Evolutionary conservation across 148 eudicot species (phyloP), one percentile per base, ranked within the genome.

Genomic region (Polygonum aviculare): DNA sequence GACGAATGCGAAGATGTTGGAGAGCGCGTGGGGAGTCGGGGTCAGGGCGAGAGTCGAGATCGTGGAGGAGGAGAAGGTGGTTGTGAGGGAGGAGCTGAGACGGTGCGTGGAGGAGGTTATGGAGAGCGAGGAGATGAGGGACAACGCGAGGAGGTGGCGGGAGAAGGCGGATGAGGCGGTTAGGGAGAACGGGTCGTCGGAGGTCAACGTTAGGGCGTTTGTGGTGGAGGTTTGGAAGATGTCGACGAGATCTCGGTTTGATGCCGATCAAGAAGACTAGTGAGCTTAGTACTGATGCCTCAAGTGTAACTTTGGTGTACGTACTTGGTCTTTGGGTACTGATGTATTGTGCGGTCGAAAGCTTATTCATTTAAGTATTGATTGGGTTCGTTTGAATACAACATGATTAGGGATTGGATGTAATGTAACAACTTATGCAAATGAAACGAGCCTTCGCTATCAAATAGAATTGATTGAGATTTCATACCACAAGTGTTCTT

Each of bases 11-110:
- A 85, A 84, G 88, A 85, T 83, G 36, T 80, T 87, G 41, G 90
- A 89, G 78, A 87, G 86, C 33, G 79, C 85, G 44, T 89, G 90
- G 92, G 80, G 79, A 35, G 82, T 84, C 2, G 92, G 92, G 11
- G 82, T 89, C 4, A 81, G 88, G 81, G 85, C 84, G 0, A 89
- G 69, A 59, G 67, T 22, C 12, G 67, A 16, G 36, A 10, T 38
- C 5, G 90, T 83, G 79, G 84, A 81, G 52, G 90, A 71, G 36
- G 80, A 40, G 49, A 84, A 84, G 5, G 60, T 82, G 7, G 85
- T 86, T 54, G 74, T 57, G 26, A 80, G 75, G 79, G 83, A 85
- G 15, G 83, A 78, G 77, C 48, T 87, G 16, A 19, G 63, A 36
- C 75, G 73, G 18, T 75, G 88, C 72, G 80, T 89, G 76, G 81